phyloP scores from a whole-genome alignment of 2,329 filamentous ascomycete species.

The Cadophora gregata region DNA sequence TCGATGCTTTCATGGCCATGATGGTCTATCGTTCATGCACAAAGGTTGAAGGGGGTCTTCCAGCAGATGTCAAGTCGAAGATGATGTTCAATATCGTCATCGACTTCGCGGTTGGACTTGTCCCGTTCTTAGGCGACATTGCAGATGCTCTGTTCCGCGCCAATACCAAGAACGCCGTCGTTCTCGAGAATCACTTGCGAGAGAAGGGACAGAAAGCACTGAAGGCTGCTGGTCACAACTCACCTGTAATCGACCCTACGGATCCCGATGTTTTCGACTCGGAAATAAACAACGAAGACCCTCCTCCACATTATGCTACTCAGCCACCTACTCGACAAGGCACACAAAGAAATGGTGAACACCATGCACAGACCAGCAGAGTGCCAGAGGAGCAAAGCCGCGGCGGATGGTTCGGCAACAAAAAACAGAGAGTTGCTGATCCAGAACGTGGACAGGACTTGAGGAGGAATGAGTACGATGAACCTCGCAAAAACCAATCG shows the following conservation, averaged over 20 bases:
- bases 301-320: constrained; percentile 41
- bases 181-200: constrained; percentile 69
- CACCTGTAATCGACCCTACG: constrained; percentile 56
- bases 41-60: constrained; percentile 79
- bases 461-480: constrained; percentile 15
- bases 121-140: constrained; percentile 79
- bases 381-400: constrained; percentile 26
- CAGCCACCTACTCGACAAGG: constrained; percentile 30
- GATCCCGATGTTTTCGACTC: constrained; percentile 59
- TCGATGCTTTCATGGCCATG: constrained; percentile 76
- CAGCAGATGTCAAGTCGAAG: constrained; percentile 60
- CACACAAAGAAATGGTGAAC: constrained; percentile 27
- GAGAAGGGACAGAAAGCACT: constrained; percentile 68
- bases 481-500: constrained; percentile 26
- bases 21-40: constrained; percentile 76
- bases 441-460: constrained; percentile 36
- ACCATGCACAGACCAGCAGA: constrained; percentile 18
- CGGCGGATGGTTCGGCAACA: constrained; percentile 43
- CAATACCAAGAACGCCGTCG: constrained; percentile 77
- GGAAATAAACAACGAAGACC: constrained; percentile 35
- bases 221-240: constrained; percentile 49
- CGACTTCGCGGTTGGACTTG: constrained; percentile 75
- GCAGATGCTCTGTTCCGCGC: constrained; percentile 71
- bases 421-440: constrained; percentile 38
- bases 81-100: constrained; percentile 84